Conservation (phyloP, 257 asterid species). For the Solanum pinnatisectum region DNA sequence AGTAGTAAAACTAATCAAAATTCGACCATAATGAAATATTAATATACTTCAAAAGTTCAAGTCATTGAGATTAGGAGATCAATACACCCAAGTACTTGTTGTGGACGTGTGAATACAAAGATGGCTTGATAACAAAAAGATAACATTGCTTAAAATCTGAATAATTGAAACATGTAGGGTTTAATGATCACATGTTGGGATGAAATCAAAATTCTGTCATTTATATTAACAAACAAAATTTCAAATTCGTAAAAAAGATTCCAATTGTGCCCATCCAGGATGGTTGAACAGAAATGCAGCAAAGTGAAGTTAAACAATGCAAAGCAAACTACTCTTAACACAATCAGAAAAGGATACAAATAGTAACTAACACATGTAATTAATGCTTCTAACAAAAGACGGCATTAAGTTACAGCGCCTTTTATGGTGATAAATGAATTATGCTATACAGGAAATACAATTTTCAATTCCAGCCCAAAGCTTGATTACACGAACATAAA, state of each 20-base stretch:
- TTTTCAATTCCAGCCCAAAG: not conserved
- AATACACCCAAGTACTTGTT: not conserved
- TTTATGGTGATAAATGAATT: not conserved
- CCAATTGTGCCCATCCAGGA: not conserved
- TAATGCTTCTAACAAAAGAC: not conserved
- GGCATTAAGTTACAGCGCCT: not conserved
- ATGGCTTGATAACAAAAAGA: not conserved
- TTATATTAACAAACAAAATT: not conserved
- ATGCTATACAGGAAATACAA: not conserved
- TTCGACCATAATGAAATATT: not conserved
- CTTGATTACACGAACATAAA: not conserved
- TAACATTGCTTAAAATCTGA: not conserved
- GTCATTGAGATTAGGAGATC: not conserved
- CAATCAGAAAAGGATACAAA: not conserved
- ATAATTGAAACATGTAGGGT: not conserved
- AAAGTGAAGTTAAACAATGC: not conserved
- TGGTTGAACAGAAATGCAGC: not conserved
- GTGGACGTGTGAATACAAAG: not conserved
- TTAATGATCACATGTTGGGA: not conserved
- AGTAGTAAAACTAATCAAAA: not conserved
- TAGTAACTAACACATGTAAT: not conserved
- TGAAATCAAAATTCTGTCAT: not conserved
- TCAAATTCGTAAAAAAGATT: not conserved
- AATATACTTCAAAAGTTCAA: not conserved
- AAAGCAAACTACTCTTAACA: not conserved